phyloP scores from a whole-genome alignment of 1,284 basidiomycete species.

The Cutaneotrichosporon dermatis region DNA sequence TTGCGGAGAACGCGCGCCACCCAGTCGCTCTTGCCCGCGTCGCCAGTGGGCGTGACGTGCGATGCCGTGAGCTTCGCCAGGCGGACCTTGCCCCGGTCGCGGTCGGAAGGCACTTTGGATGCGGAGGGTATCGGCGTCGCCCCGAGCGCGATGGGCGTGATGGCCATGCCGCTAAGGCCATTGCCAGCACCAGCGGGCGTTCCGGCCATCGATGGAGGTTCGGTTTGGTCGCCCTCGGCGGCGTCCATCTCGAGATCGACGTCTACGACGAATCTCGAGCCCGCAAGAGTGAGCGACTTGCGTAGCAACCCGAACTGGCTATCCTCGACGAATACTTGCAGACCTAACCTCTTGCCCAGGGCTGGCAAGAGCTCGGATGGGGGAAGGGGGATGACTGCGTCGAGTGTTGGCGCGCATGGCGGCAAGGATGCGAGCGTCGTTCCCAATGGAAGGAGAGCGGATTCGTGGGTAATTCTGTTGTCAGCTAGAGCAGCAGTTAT shows the following conservation, averaged over 20 bases:
- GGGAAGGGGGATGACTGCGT: constrained; percentile 13
- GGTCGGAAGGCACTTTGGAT: background rate
- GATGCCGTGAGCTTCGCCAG: constrained; percentile 34
- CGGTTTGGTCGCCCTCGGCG: constrained; percentile 24
- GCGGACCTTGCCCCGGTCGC: constrained; percentile 23
- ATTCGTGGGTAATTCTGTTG: constrained; percentile 32
- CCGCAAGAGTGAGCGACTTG: constrained; percentile 38
- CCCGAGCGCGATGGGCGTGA: background rate
- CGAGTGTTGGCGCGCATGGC: constrained; percentile 17
- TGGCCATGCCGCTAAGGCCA: background rate
- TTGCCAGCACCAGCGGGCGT: constrained; percentile 1
- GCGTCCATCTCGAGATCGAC: constrained; percentile 41
- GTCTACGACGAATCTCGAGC: constrained; percentile 40
- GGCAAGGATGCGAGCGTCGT: constrained; percentile 17
- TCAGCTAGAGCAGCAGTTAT: too few species aligned
- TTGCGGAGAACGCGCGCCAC: constrained; percentile 21
- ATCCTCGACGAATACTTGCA: constrained; percentile 43
- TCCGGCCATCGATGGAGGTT: constrained; percentile 6
- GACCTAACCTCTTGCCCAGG: constrained; percentile 25
- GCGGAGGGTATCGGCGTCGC: background rate
- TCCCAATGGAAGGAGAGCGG: constrained; percentile 22
- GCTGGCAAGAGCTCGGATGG: constrained; percentile 33
- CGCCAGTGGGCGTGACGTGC: constrained; percentile 32
- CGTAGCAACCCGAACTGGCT: constrained; percentile 42
- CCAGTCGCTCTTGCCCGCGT: constrained; percentile 30